Conservation (phyloP, 371 early-diverging fungal species). For the Rhizopus microsporus region DNA sequence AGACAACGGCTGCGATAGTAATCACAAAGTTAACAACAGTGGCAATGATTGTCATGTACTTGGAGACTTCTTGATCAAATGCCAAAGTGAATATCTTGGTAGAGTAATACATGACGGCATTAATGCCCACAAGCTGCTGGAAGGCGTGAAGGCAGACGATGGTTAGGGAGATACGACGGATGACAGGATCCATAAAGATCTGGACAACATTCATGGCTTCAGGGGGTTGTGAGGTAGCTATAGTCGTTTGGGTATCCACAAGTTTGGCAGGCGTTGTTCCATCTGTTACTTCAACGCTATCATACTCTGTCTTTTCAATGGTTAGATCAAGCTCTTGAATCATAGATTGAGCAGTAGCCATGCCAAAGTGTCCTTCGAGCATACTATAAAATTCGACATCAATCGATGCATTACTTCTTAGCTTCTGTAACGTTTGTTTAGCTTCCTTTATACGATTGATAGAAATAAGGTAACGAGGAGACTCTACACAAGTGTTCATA, state of each 20-base stretch:
- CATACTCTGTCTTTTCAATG: slow-evolving; percentile 24
- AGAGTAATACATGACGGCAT: slow-evolving; percentile 83
- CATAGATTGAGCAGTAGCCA: slow-evolving; percentile 24
- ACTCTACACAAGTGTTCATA: slow-evolving; percentile 72
- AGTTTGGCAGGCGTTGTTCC: neutral
- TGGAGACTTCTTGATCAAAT: slow-evolving; percentile 50
- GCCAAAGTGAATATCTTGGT: slow-evolving; percentile 62
- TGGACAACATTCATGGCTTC: slow-evolving; percentile 34
- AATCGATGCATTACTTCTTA: slow-evolving; percentile 54
- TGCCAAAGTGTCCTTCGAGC: slow-evolving; percentile 24
- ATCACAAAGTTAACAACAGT: slow-evolving; percentile 66
- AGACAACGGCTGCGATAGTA: slow-evolving; percentile 50
- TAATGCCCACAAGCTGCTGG: slow-evolving; percentile 89
- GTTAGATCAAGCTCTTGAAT: slow-evolving; percentile 35
- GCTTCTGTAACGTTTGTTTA: slow-evolving; percentile 44
- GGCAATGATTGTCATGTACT: slow-evolving; percentile 56
- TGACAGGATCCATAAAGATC: slow-evolving; percentile 47
- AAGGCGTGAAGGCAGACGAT: slow-evolving; percentile 46
- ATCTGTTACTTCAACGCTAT: slow-evolving; percentile 1
- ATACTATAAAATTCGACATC: slow-evolving; percentile 64
- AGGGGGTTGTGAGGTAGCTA: neutral
- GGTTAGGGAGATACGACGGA: slow-evolving; percentile 58
- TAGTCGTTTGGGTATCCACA: neutral
- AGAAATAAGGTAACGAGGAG: slow-evolving; percentile 72
- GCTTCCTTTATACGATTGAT: slow-evolving; percentile 60